These are phyloP conservation scores for Gonium pectorale DNA, from an alignment of 139 green algal species.

Conservation along the genomic window DNA sequence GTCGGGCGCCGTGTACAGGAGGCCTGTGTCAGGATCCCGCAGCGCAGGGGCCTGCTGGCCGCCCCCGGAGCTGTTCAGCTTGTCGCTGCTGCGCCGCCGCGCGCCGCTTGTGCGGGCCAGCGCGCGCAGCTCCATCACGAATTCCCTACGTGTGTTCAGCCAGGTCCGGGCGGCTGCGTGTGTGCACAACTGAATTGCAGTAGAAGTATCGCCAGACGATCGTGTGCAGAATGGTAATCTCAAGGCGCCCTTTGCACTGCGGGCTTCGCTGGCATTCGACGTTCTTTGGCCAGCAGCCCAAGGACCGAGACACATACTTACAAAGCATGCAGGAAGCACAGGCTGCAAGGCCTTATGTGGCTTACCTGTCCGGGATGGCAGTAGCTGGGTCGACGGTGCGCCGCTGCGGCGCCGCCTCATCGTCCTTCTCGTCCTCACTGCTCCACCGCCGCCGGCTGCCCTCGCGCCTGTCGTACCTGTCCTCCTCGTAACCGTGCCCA, in stretches of 20 bases:
- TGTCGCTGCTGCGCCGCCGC: conserved; percentile 7
- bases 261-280: too few relatives aligned
- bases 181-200: too few relatives aligned
- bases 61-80: too few relatives aligned
- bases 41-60: not conserved
- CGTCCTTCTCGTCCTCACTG: conserved; percentile 2
- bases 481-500: not conserved
- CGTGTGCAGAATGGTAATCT: too few relatives aligned
- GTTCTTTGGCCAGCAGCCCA: too few relatives aligned
- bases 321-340: too few relatives aligned
- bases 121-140: conserved; percentile 43
- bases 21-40: conserved; percentile 22
- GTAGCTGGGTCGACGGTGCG: not conserved
- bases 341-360: too few relatives aligned
- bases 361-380: conserved; percentile 26
- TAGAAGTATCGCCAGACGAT: too few relatives aligned
- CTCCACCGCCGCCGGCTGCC: not conserved
- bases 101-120: not conserved
- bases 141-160: conserved; percentile 29
- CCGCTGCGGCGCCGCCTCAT: not conserved
- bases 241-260: too few relatives aligned
- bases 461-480: too few relatives aligned
- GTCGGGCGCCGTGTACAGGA: conserved; percentile 24
- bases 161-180: too few relatives aligned
- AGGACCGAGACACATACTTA: too few relatives aligned